phyloP scores from a whole-genome alignment of 176 grass and related monocot species.

The Oryza glumipatula region DNA sequence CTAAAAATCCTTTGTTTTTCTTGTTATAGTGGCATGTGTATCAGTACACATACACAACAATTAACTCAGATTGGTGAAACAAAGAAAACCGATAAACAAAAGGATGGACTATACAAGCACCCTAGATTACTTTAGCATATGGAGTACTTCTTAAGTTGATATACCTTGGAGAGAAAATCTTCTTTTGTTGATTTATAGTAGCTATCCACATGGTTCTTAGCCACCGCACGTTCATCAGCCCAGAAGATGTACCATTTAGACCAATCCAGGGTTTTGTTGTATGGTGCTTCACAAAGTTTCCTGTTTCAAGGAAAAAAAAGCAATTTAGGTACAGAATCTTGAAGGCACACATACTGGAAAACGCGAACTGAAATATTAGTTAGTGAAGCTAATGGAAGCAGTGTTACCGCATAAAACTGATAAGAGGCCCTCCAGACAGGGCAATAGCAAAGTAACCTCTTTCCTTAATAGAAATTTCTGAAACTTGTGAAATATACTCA shows the following conservation, averaged over 20 bases:
- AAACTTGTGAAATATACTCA: slow-evolving; percentile 73
- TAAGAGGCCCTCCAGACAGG: slow-evolving; percentile 60
- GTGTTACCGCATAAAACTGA: slow-evolving; percentile 61
- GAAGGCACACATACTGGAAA: not conserved
- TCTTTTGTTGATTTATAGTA: slow-evolving; percentile 89
- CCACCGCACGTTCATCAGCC: slow-evolving; percentile 87
- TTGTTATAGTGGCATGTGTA: not conserved
- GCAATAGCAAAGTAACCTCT: slow-evolving; percentile 74
- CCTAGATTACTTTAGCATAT: slow-evolving; percentile 10
- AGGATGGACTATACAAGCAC: slow-evolving; percentile 47
- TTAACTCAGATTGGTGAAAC: slow-evolving; percentile 50
- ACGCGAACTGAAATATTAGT: slow-evolving; percentile 7
- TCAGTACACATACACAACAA: slow-evolving; percentile 29
- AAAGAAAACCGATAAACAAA: slow-evolving; percentile 58
- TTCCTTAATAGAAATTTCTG: slow-evolving; percentile 78
- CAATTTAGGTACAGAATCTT: slow-evolving; percentile 8
- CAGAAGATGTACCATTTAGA: slow-evolving; percentile 93
- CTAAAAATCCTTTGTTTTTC: not conserved
- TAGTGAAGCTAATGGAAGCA: slow-evolving; percentile 2
- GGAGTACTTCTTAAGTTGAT: not conserved
- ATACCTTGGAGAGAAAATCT: slow-evolving; percentile 82
- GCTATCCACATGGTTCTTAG: slow-evolving; percentile 92
- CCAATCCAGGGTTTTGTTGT: slow-evolving; percentile 94
- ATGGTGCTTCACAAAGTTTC: slow-evolving; percentile 87
- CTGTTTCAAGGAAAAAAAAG: slow-evolving; percentile 36